Evolutionary conservation across 1,284 basidiomycete species (phyloP), one percentile per base, ranked within the genome.

Genomic region (Entoloma clypeatum): DNA sequence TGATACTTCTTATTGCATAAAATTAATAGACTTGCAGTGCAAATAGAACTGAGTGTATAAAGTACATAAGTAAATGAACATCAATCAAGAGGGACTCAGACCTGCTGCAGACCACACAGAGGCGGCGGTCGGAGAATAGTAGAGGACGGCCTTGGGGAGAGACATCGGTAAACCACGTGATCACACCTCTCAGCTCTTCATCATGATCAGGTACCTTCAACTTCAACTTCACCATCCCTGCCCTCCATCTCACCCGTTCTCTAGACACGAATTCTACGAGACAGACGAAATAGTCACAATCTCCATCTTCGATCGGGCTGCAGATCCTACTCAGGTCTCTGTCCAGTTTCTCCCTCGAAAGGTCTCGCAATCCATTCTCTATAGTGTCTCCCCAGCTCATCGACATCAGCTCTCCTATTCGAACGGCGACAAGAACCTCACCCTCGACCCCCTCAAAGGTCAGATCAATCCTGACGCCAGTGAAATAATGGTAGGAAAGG

Each of bases 181-280:
- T 44, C 24, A 9, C 30, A 19, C 41, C 31, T 33, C 36, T 34
- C 25, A 33, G 6, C 19, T 31, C 26, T 43, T 41, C 9, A 34
- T 25, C 22, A 29, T 19, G 19, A 72, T 67, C 29, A 71, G 75
- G 77, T 75, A 44, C 19, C 21, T 25, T 21, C n/a, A 16, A 23
- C 6, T 8, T 21, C n/a, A 7, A n/a, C 14, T n/a, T 5, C 13
- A 28, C 18, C 17, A 7, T 14, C 16, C 10, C 36, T 28, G 25
- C 7, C 27, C 29, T 19, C 16, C 19, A 21, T 32, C 14, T 8
- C 25, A 29, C 26, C 4, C 41, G 31, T 9, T 39, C 21, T 7
- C 14, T 33, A 92, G 90, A 61, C 79, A 92, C 66, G 89, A 92
- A 61, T 93, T 86, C 63, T 93, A 92, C 63, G 90, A 93, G 64